Base-by-base conservation (phyloP, 495 filamentous ascomycete species). In the Annulohypoxylon nitens region DNA sequence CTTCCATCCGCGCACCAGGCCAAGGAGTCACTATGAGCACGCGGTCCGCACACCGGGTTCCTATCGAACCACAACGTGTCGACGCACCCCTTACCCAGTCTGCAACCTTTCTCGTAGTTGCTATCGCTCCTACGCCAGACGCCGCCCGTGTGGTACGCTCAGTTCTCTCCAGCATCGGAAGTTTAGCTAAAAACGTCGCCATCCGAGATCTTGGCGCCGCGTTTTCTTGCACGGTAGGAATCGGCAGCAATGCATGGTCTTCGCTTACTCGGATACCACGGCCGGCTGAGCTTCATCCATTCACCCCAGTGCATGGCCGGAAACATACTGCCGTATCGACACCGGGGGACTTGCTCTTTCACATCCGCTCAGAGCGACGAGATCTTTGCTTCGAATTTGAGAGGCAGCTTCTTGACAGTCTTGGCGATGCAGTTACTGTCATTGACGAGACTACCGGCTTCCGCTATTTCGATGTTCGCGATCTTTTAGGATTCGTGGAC, bases 331-430 rank as follows among this genome's bases (percentile, higher is more conserved):
- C 86, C 0, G 67, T 85, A 34, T 86, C 86, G 0, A 88, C 87
- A 2, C 85, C 86, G 0, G 87, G 87, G 0, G 87, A 89, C 62
- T 64, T 88, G 5, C 80, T 89, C 3, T 87, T 89, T 71, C 87
- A 88, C 73, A 88, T 89, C 69, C 85, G 86, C 60, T 78, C 86
- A 0, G 87, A 88, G 68, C 83, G 87, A 0, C 82, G 84, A n/a
- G 87, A 89, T 65, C 74, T 89, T 23, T 86, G 83, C 73, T 88
- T 88, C 55, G 86, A 89, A 71, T 87, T 88, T 50, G 86, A 88
- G 78, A 78, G 83, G 25, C 86, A 88, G 68, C 72, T 88, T 23
- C 73, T 88, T 64, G 82, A 87, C 34, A 70, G 65, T 4, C 81
- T 89, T 4, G 86, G 86, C 4, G 81, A 83, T 64, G 58, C 85